These are phyloP conservation scores for Fusarium sp. DNA, from an alignment of 2,329 filamentous ascomycete species.

Conservation along the genomic window DNA sequence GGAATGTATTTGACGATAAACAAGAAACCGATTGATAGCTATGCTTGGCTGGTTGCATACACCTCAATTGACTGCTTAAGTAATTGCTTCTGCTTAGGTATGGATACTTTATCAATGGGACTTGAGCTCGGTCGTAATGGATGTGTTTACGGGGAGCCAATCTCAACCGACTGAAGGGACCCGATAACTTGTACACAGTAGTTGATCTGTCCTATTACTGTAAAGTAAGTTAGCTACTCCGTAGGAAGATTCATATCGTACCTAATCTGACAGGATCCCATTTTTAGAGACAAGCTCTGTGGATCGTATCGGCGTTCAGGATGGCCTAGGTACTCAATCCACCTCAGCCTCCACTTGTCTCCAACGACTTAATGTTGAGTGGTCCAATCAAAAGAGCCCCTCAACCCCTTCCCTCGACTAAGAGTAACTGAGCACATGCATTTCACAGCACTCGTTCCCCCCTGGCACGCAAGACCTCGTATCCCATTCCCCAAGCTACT, in stretches of 20 bases:
- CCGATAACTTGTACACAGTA: not conserved
- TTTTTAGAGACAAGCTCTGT: constrained; percentile 21
- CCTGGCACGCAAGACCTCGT: constrained; percentile 36
- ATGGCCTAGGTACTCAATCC: constrained; percentile 9
- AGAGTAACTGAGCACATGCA: constrained; percentile 31
- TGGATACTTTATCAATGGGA: no score
- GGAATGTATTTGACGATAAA: not conserved
- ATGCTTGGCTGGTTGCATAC: not conserved
- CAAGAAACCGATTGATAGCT: not conserved
- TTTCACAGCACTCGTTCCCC: constrained; percentile 24
- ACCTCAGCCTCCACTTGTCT: not conserved
- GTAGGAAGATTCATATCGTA: not conserved
- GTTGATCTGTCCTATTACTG: not conserved
- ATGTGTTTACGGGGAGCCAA: not conserved
- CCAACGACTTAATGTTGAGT: not conserved
- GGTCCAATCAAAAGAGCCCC: constrained; percentile 32
- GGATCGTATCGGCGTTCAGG: constrained; percentile 18
- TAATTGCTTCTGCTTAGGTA: not conserved
- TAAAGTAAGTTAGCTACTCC: not conserved
- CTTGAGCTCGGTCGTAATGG: not conserved
- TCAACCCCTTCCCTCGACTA: constrained; percentile 28
- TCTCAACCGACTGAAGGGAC: not conserved
- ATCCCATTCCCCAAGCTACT: constrained; percentile 26
- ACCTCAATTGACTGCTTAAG: not conserved
- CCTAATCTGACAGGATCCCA: constrained; percentile 12